phyloP scores from a whole-genome alignment of 2,329 filamentous ascomycete species.

The Chaetothyriales sp. region DNA sequence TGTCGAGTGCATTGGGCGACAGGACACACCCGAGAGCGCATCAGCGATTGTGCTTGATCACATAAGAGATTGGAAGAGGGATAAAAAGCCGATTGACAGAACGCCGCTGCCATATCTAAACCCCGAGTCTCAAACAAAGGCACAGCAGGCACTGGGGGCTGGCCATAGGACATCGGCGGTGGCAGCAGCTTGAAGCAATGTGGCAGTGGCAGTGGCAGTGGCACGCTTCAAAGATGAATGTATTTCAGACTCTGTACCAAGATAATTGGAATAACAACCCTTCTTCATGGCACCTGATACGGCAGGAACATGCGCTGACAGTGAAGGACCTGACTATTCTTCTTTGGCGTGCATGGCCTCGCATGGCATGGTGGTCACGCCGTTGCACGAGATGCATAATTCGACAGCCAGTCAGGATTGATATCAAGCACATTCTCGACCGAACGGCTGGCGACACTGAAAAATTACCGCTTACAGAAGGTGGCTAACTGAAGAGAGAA shows the following conservation, averaged over 20 bases:
- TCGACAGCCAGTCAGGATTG: neutral
- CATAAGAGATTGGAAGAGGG: conserved; percentile 59
- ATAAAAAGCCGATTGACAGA: conserved; percentile 37
- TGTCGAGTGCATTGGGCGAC: conserved; percentile 86
- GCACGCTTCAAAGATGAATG: neutral
- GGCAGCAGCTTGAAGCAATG: neutral
- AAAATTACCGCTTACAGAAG: neutral
- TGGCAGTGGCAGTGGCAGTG: too few relatives aligned
- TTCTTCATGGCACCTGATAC: neutral
- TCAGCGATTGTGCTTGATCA: conserved; percentile 74
- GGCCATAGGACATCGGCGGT: neutral
- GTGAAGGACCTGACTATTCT: neutral
- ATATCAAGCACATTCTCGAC: neutral
- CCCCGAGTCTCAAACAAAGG: neutral
- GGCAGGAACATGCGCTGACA: too few relatives aligned
- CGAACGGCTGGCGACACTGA: neutral
- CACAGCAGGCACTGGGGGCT: neutral
- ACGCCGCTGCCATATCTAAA: conserved; percentile 14
- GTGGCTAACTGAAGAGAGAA: neutral
- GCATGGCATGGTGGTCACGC: neutral
- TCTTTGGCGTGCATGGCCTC: too few relatives aligned
- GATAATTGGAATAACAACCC: neutral
- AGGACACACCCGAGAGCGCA: conserved; percentile 78
- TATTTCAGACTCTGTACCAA: neutral
- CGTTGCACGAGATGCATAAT: neutral